A percentile compares a stretch with the other conserved stretches of the same genome.
Conservation (phyloP, 164 flowering plant species). For the Buxus sempervirens region DNA sequence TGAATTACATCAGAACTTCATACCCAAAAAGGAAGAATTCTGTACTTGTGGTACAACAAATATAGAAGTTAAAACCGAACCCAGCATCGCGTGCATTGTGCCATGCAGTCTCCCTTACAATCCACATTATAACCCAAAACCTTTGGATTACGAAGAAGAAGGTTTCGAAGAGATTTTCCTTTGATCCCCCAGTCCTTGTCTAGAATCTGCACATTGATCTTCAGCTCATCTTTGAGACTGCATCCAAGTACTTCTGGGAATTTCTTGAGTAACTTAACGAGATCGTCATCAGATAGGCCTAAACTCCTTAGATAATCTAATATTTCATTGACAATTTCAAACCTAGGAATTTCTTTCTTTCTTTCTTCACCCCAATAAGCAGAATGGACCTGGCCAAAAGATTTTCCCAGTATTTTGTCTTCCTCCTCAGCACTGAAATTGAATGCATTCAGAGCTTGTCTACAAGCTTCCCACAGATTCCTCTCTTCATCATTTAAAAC, state of each 20-base stretch:
- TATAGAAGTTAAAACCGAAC: slow-evolving; percentile 61
- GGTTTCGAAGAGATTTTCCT: slow-evolving; percentile 66
- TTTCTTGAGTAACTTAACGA: slow-evolving; percentile 76
- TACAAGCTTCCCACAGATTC: slow-evolving; percentile 66
- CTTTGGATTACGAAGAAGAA: slow-evolving; percentile 87
- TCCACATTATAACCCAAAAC: slow-evolving; percentile 87
- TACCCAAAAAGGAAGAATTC: not conserved
- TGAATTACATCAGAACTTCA: not conserved
- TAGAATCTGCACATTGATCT: slow-evolving; percentile 50
- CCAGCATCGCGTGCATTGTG: slow-evolving; percentile 95
- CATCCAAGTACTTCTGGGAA: slow-evolving; percentile 98
- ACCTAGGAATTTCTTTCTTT: slow-evolving; percentile 57
- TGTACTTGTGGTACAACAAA: not conserved
- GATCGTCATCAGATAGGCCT: slow-evolving; percentile 72
- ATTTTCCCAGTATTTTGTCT: slow-evolving; percentile 78
- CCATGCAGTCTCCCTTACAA: slow-evolving; percentile 91
- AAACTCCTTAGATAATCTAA: slow-evolving; percentile 63
- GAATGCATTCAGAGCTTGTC: slow-evolving; percentile 48
- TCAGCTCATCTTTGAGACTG: slow-evolving; percentile 64
- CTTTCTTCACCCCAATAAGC: slow-evolving; percentile 97
- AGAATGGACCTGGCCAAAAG: slow-evolving; percentile 82
- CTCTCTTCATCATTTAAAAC: slow-evolving; percentile 49
- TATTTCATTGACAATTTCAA: slow-evolving; percentile 41
- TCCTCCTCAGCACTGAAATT: slow-evolving; percentile 52
- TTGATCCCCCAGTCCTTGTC: slow-evolving; percentile 79